Conservation (phyloP, 2,329 filamentous ascomycete species). For the Blumeria graminis region DNA sequence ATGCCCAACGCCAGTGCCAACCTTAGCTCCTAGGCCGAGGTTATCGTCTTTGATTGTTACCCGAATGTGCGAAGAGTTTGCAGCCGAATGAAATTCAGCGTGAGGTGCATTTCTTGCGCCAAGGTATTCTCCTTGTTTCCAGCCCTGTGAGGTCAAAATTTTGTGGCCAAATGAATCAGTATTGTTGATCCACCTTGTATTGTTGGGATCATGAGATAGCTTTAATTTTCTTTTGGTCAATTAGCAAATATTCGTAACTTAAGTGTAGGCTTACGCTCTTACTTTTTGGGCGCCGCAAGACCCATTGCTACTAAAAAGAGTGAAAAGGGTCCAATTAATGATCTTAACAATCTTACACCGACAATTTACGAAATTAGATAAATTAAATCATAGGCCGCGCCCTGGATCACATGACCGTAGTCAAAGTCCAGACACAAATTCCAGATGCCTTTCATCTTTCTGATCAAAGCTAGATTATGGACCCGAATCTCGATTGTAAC, state of each 20-base stretch:
- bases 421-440: no score
- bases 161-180: slow-evolving; percentile 68
- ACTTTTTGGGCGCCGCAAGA: slow-evolving; percentile 45
- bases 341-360: no score
- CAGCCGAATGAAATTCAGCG: slow-evolving; percentile 50
- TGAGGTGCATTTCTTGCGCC: slow-evolving; percentile 57
- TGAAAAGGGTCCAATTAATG: not conserved
- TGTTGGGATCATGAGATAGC: slow-evolving; percentile 81
- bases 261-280: slow-evolving; percentile 12
- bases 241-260: slow-evolving; percentile 15
- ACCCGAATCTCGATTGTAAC: no score
- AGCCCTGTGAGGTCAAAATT: slow-evolving; percentile 72
- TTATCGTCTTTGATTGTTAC: slow-evolving; percentile 77
- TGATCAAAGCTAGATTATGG: no score
- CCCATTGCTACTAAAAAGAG: slow-evolving; percentile 26
- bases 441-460: no score
- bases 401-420: no score
- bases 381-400: no score
- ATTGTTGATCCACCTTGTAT: slow-evolving; percentile 74
- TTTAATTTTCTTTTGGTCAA: slow-evolving; percentile 27
- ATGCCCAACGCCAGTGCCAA: slow-evolving; percentile 40
- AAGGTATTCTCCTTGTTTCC: slow-evolving; percentile 64
- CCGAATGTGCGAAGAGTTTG: slow-evolving; percentile 65
- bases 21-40: slow-evolving; percentile 65
- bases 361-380: no score